These are phyloP conservation scores for Cercophora samala DNA, from an alignment of 495 filamentous ascomycete species.

Conservation along the genomic window DNA sequence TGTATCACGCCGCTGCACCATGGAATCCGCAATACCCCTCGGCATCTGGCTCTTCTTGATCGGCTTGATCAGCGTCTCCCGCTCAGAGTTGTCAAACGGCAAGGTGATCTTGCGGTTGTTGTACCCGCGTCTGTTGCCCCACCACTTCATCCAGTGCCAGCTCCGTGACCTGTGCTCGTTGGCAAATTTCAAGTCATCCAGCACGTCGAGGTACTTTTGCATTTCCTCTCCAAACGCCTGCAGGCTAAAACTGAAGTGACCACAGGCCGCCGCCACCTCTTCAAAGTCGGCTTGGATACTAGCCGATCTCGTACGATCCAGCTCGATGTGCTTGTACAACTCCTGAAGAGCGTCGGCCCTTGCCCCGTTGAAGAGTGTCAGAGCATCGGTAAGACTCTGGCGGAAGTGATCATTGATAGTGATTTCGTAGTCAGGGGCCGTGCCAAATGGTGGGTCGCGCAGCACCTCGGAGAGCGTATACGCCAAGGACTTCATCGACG, in stretches of 20 bases:
- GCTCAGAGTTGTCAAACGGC: constrained; percentile 55
- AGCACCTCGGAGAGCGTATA: constrained; percentile 86
- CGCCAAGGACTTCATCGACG: constrained; percentile 92
- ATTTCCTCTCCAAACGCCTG: constrained; percentile 88
- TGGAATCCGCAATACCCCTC: constrained; percentile 45
- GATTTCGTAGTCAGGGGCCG: constrained; percentile 61
- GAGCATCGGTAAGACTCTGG: constrained; percentile 71
- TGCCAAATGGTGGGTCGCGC: constrained; percentile 77
- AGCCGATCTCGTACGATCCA: constrained; percentile 59
- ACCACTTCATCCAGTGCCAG: constrained; percentile 88
- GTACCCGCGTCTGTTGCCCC: constrained; percentile 49
- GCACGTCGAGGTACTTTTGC: constrained; percentile 70
- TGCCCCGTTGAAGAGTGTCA: constrained; percentile 70
- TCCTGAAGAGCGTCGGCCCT: constrained; percentile 69
- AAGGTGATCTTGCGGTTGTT: constrained; percentile 25
- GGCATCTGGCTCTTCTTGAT: constrained; percentile 47
- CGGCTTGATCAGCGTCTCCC: constrained; percentile 37
- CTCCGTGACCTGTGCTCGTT: constrained; percentile 59
- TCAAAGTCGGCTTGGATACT: constrained; percentile 90
- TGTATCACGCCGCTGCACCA: constrained; percentile 42
- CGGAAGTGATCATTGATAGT: constrained; percentile 73
- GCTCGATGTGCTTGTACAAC: constrained; percentile 73
- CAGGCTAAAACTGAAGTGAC: constrained; percentile 88
- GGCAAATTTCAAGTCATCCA: constrained; percentile 76
- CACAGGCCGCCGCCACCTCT: constrained; percentile 92